Percentiles rank a stretch among this genome's conserved stretches.
phyloP scores from a whole-genome alignment of 192 early-diverging fungal genomes.

The Coemansia sp. region DNA sequence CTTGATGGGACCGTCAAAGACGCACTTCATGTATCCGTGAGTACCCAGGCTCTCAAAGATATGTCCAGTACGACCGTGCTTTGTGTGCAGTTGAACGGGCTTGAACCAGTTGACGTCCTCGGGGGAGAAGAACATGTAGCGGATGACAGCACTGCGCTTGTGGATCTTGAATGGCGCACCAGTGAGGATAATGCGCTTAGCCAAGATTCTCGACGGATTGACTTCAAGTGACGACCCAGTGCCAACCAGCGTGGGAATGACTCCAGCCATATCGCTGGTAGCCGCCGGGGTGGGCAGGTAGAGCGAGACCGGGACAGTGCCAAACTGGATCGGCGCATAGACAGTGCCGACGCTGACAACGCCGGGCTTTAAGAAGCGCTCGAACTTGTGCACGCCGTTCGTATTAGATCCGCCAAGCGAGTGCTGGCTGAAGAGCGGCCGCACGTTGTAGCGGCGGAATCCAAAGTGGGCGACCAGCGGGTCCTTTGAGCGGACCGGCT shows the following conservation, averaged over 20 bases:
- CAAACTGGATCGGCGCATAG: slow-evolving; percentile 90
- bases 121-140: slow-evolving; percentile 96
- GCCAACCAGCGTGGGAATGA: slow-evolving; percentile 60
- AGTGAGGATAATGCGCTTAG: slow-evolving; percentile 92
- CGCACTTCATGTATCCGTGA: slow-evolving; percentile 95
- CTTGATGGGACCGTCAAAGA: slow-evolving; percentile 84
- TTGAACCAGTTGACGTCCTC: slow-evolving; percentile 96
- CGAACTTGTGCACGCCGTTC: slow-evolving; percentile 95
- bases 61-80: slow-evolving; percentile 87
- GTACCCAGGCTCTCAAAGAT: slow-evolving; percentile 93
- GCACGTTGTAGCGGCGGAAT: slow-evolving; percentile 81
- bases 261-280: not conserved
- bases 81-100: slow-evolving; percentile 90
- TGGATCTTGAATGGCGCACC: slow-evolving; percentile 95
- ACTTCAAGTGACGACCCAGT: slow-evolving; percentile 75
- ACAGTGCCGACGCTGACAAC: slow-evolving; percentile 75
- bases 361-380: slow-evolving; percentile 82
- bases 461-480: slow-evolving; percentile 83
- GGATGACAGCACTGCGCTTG: slow-evolving; percentile 87
- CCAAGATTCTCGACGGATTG: slow-evolving; percentile 82
- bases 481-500: slow-evolving; percentile 90
- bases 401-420: slow-evolving; percentile 67
- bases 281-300: slow-evolving; percentile 61
- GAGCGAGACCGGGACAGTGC: slow-evolving; percentile 77
- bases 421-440: slow-evolving; percentile 89